Conservation (phyloP, 2,329 filamentous ascomycete genomes). For the Cordyceps javanica region DNA sequence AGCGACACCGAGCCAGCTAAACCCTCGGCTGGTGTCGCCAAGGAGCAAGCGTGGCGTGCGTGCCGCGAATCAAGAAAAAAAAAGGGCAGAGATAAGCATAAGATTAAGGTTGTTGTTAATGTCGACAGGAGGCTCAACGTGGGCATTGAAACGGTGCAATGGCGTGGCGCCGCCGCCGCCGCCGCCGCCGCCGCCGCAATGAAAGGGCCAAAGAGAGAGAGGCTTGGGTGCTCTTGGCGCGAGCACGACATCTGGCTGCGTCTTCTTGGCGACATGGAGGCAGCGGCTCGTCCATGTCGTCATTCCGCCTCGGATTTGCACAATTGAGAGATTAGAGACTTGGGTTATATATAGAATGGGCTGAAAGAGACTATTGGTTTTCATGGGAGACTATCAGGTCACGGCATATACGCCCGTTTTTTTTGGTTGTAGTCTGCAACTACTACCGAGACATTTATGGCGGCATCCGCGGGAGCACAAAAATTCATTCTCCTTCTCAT, state of each 20-base stretch:
- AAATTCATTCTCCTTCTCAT: too few relatives aligned
- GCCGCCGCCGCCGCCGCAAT: too few relatives aligned
- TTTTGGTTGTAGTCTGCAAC: too few relatives aligned
- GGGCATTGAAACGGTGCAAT: background rate
- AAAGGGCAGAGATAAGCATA: too few relatives aligned
- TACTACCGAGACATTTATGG: background rate
- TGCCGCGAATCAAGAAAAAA: too few relatives aligned
- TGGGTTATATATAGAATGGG: too few relatives aligned
- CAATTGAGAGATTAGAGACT: background rate
- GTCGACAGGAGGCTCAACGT: too few relatives aligned
- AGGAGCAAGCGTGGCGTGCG: too few relatives aligned
- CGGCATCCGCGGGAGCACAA: background rate
- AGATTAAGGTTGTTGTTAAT: too few relatives aligned
- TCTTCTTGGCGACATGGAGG: conserved; percentile 9
- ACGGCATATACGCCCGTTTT: background rate
- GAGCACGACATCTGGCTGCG: conserved; percentile 8
- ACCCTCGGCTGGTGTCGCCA: too few relatives aligned
- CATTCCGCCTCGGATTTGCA: conserved; percentile 9
- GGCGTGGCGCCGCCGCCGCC: background rate
- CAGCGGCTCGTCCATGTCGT: conserved; percentile 1
- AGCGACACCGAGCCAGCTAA: too few relatives aligned
- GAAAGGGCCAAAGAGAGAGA: background rate
- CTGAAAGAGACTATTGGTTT: background rate
- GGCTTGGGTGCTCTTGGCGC: conserved; percentile 3
- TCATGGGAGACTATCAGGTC: background rate